A percentile compares a stretch with the other conserved stretches of the same genome.
These are phyloP conservation scores for Toxoplasma gondii DNA, from an alignment of 169 alveolate species.

Conservation along the genomic window DNA sequence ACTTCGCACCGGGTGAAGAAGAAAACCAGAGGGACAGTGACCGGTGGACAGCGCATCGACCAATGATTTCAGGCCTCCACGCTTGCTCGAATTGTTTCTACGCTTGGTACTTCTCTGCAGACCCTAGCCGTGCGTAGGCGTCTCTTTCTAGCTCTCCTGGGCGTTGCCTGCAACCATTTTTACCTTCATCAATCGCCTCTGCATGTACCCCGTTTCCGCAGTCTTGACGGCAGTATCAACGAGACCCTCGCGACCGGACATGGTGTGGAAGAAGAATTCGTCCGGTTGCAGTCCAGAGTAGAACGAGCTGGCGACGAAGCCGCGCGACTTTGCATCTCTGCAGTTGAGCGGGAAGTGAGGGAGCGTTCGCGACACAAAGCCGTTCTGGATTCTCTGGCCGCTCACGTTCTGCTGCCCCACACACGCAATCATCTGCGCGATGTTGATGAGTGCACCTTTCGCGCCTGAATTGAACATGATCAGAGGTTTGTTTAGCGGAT, in stretches of 20 bases:
- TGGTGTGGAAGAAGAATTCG: constrained; percentile 99
- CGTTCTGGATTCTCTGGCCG: constrained; percentile 96
- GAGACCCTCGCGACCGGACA: constrained; percentile 99
- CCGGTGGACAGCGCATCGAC: no score
- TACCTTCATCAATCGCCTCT: constrained; percentile 95
- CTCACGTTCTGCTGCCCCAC: constrained; percentile 98
- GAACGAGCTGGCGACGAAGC: constrained; percentile 97
- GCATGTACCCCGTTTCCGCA: constrained; percentile 99
- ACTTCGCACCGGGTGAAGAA: no score
- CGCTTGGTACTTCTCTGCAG: no score
- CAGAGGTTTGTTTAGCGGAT: constrained; percentile 92
- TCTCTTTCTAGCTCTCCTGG: no score
- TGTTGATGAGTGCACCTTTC: constrained; percentile 97
- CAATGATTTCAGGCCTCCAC: no score
- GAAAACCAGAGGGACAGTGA: no score
- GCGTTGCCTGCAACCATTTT: background rate
- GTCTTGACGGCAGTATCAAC: constrained; percentile 99
- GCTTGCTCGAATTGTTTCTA: no score
- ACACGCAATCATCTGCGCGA: constrained; percentile 99
- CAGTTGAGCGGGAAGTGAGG: constrained; percentile 96
- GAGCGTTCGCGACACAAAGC: constrained; percentile 95
- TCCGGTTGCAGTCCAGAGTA: constrained; percentile 91
- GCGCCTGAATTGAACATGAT: constrained; percentile 98
- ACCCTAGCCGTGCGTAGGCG: no score
- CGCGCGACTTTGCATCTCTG: constrained; percentile 96